Base-by-base conservation (phyloP, 352 stramenopile species). In the Phytophthora podocarpi region DNA sequence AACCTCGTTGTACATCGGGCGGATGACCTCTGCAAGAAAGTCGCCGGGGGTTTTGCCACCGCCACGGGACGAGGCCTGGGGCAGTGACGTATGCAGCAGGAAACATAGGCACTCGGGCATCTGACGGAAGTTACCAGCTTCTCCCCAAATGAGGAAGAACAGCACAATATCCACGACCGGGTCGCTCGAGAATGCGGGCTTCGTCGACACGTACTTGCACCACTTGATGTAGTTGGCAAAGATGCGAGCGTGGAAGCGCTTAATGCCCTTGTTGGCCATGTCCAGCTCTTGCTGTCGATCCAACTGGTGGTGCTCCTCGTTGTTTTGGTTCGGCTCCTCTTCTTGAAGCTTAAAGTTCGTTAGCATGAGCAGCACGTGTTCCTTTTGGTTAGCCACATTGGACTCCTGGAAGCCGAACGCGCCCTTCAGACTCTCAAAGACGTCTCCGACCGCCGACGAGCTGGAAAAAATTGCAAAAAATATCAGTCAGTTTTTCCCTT, bases 351-450 rank as follows among this genome's bases (percentile, higher is more conserved):
- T 92, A 53, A 89, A 89, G 70, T 94, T 92, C 27, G 85, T 94
- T 26, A 94, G 60, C 64, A 91, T 73, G 36, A 94, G 69, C 55
- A 90, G 50, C 67, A 94, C 60, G 59, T 95, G 82, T 64, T 93
- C 86, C 55, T 80, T 81, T 61, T 93, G 84, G 63, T 91, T 92
- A 40, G 74, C 67, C 11, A 85, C 76, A 70, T 90, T 97, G 35
- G 78, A 45, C 23, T 96, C 87, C 74, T 99, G 96, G 71, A 99
- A 99, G 3, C 96, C 96, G 67, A 98, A 98, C 34, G 96, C 97
- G 58, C 90, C 91, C 42, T 97, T 97, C 16, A 98, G 59, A 42
- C 95, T 92, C 59, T 98, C 95, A 62, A 97, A 98, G 40, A 94
- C 81, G 47, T 94, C 74, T 49, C 82, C 84, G 31, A 76, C 46